Evolutionary conservation across 2,329 filamentous ascomycete genomes (phyloP).

Genomic region (Paradendryphiella salina): DNA sequence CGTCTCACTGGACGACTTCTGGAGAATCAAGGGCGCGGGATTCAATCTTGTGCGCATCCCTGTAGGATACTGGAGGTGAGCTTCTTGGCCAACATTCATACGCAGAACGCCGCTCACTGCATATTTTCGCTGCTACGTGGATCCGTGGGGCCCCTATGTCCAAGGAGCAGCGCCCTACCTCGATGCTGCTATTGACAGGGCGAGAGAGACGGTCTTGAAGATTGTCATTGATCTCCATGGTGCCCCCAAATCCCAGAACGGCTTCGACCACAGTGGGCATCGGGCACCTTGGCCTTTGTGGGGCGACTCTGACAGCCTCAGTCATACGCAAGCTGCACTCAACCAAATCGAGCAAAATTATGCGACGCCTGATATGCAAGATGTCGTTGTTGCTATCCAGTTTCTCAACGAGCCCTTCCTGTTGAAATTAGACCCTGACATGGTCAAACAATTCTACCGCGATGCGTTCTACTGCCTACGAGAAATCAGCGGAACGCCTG

Average conservation of each 20-base stretch:
- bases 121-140: slow-evolving; percentile 26
- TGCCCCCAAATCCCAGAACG: slow-evolving; percentile 58
- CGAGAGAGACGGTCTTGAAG: slow-evolving; percentile 56
- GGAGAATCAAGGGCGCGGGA: slow-evolving; percentile 59
- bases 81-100: not conserved
- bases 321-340: slow-evolving; percentile 60
- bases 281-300: slow-evolving; percentile 50
- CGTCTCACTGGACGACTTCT: slow-evolving; percentile 56
- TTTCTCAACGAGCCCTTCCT: slow-evolving; percentile 61
- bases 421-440: slow-evolving; percentile 51
- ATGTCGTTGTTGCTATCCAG: slow-evolving; percentile 63
- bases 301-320: slow-evolving; percentile 53
- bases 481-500: slow-evolving; percentile 50
- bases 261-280: slow-evolving; percentile 65
- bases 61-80: slow-evolving; percentile 63
- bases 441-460: slow-evolving; percentile 59
- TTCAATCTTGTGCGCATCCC: slow-evolving; percentile 64
- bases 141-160: slow-evolving; percentile 53
- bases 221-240: slow-evolving; percentile 63
- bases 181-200: slow-evolving; percentile 61
- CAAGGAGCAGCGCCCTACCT: slow-evolving; percentile 58
- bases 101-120: not conserved
- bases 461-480: slow-evolving; percentile 57
- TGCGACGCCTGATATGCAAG: slow-evolving; percentile 54
- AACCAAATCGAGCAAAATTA: slow-evolving; percentile 61